Conservation (phyloP, 345 rosid genomes). For the Luvunga scandens region DNA sequence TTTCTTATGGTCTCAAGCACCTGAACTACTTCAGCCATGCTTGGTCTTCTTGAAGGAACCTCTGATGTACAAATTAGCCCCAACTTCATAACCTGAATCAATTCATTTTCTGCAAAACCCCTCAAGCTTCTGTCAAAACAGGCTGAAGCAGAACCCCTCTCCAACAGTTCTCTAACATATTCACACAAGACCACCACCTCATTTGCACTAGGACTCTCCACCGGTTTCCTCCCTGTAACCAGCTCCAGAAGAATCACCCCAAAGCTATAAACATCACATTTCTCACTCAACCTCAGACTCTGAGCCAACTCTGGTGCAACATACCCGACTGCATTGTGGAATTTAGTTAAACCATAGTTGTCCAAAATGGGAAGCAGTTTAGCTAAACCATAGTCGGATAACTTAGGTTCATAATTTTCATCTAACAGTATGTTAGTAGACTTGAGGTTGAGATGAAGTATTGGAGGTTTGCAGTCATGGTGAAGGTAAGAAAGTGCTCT, state of each 20-base stretch:
- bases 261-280: slow-evolving; percentile 87
- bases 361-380: slow-evolving; percentile 83
- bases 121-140: slow-evolving; percentile 75
- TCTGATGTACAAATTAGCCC: slow-evolving; percentile 82
- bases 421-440: slow-evolving; percentile 83
- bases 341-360: slow-evolving; percentile 64
- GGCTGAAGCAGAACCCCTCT: slow-evolving; percentile 73
- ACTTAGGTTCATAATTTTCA: slow-evolving; percentile 66
- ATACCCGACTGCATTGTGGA: slow-evolving; percentile 90
- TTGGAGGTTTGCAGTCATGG: slow-evolving; percentile 81
- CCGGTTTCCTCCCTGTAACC: slow-evolving; percentile 88
- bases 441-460: slow-evolving; percentile 92
- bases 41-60: slow-evolving; percentile 77
- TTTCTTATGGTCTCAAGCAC: slow-evolving; percentile 91
- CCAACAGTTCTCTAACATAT: slow-evolving; percentile 70
- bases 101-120: slow-evolving; percentile 82
- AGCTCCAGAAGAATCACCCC: slow-evolving; percentile 93
- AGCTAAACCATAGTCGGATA: slow-evolving; percentile 83
- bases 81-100: slow-evolving; percentile 91
- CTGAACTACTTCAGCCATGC: slow-evolving; percentile 97
- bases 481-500: slow-evolving; percentile 89
- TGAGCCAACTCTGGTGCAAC: slow-evolving; percentile 97
- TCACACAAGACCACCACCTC: slow-evolving; percentile 80
- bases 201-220: slow-evolving; percentile 62
- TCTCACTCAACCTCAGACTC: slow-evolving; percentile 71